A percentile compares a stretch with the other conserved stretches of the same genome.
phyloP scores from a whole-genome alignment of 352 stramenopile species.

The Globisporangium ultimum region DNA sequence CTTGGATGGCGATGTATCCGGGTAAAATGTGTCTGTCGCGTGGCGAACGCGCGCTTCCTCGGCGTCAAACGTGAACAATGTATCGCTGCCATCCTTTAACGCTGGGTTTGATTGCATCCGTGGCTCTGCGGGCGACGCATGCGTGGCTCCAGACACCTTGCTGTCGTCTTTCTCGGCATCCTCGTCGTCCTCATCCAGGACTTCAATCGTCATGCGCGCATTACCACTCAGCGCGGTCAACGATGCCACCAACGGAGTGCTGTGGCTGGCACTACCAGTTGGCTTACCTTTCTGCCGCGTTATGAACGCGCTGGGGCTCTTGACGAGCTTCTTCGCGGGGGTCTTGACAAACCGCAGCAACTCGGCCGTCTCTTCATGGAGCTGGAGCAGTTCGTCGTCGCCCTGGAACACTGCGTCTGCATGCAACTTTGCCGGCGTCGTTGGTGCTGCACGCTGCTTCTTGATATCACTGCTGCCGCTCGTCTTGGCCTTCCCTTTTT shows the following conservation, averaged over 20 bases:
- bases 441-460: not conserved
- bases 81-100: slow-evolving; percentile 14
- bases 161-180: slow-evolving; percentile 12
- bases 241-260: no score
- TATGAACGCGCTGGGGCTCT: slow-evolving; percentile 17
- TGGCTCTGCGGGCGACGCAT: not conserved
- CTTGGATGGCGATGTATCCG: slow-evolving; percentile 50
- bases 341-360: slow-evolving; percentile 59
- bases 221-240: slow-evolving; percentile 16
- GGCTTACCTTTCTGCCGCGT: slow-evolving; percentile 8
- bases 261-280: no score
- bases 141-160: not conserved
- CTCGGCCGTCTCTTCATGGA: slow-evolving; percentile 57
- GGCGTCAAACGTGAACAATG: slow-evolving; percentile 38
- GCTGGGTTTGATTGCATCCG: not conserved
- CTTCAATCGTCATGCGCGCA: slow-evolving; percentile 62
- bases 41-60: slow-evolving; percentile 57
- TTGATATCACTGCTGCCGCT: no score
- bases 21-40: slow-evolving; percentile 59
- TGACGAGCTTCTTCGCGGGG: slow-evolving; percentile 20
- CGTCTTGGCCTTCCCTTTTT: no score
- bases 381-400: slow-evolving; percentile 50
- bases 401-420: slow-evolving; percentile 25
- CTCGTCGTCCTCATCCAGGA: slow-evolving; percentile 49
- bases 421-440: not conserved